Evolutionary conservation across 1,139 yeast species (phyloP), one percentile per base, ranked within the genome.

Genomic region (Barnettozyma hawaiiensis): DNA sequence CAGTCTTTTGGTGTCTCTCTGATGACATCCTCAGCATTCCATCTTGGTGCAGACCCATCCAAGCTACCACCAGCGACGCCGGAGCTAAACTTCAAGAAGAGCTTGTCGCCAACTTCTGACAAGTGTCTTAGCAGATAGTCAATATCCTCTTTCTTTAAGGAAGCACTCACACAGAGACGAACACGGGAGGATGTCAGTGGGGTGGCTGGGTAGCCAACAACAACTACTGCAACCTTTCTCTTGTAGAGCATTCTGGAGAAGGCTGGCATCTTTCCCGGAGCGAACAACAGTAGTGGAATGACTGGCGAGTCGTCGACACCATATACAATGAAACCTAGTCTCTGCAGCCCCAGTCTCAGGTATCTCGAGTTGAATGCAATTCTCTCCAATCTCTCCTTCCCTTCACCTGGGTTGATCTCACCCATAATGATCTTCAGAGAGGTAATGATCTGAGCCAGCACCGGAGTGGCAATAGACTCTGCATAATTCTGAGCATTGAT

Each of bases 301-400:
- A 92, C 96, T 1, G 99, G 99, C 37, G 96, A 86, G 64, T 94
- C 98, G 52, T 92, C 97, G 48, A 86, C 86, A 51, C 99, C 98
- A 55, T 81, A 84, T 39, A 89, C 94, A 59, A 89, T 89, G 62
- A 89, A 92, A 1, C 99, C 99, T 49, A 92, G 70, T 62, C 89
- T 81, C 63, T 85, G 87, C 58, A 92, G 74, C 45, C 97, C 99
- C 39, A 89, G 70, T 60, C 97, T 78, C 48, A 92, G 70, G 65
- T 92, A 92, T 58, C 98, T 79, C 19, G 97, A 85, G 65, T 92
- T 92, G 69, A 92, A 92, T 2, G 97, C 96, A 57, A 92, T 83
- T 65, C 98, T 78, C 63, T 87, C 84, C 53, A 92, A 72, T 61
- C 99, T 78, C 67, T 87, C 95, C 51, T 73, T 69, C 47, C 98